Evolutionary conservation across 2,329 filamentous ascomycete species (phyloP).

Genomic region (Xylaria sp.): DNA sequence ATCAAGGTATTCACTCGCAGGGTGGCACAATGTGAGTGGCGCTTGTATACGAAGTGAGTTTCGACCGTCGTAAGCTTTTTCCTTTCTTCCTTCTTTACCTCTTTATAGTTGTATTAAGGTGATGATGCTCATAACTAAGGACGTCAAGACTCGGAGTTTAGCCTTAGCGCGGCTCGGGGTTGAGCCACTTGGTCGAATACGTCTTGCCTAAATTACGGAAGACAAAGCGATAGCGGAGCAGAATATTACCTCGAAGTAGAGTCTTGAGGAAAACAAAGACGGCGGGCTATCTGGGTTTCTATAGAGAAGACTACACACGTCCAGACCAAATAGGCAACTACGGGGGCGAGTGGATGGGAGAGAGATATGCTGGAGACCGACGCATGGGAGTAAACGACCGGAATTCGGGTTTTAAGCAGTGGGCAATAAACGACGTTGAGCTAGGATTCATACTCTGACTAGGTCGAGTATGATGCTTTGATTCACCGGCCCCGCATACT

Average conservation of each 20-base stretch:
- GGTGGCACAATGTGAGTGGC: slow-evolving; percentile 7
- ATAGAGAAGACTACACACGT: not conserved
- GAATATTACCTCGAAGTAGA: not conserved
- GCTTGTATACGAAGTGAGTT: not conserved
- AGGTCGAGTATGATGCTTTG: slow-evolving; percentile 28
- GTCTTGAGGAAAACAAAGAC: not conserved
- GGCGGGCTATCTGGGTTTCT: not conserved
- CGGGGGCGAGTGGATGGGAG: no score
- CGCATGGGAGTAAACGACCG: not conserved
- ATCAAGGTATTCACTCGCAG: slow-evolving; percentile 8
- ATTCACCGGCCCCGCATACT: slow-evolving; percentile 30
- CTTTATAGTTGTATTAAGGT: not conserved
- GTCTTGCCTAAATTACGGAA: not conserved
- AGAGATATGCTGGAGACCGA: not conserved
- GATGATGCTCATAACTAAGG: not conserved
- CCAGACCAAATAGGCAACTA: not conserved
- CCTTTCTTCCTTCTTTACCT: not conserved
- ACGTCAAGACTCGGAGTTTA: not conserved
- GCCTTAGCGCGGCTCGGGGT: not conserved
- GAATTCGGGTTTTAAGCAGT: not conserved
- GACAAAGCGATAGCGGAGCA: not conserved
- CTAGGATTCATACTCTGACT: not conserved
- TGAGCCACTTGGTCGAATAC: not conserved
- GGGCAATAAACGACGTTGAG: not conserved
- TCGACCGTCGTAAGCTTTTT: not conserved